These are phyloP conservation scores for Erythrobasidium hasegawianum DNA, from an alignment of 1,284 basidiomycete genomes.

Conservation along the genomic window DNA sequence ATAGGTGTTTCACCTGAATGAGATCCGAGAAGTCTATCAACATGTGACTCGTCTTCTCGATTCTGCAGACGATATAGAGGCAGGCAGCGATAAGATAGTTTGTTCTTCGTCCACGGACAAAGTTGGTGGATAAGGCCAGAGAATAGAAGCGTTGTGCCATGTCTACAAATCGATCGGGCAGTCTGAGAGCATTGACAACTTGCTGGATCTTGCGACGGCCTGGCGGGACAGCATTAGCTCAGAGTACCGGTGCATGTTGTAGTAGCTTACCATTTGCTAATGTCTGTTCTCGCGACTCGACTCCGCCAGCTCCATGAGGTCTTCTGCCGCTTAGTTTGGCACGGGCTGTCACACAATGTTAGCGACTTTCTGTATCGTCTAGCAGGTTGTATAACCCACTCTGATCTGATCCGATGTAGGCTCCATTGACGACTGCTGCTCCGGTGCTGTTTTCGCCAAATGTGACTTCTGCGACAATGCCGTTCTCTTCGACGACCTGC, in stretches of 20 bases:
- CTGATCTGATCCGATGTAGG: constrained; percentile 85
- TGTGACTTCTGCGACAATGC: constrained; percentile 86
- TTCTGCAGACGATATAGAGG: constrained; percentile 87
- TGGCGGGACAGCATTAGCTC: constrained; percentile 46
- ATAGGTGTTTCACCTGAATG: constrained; percentile 62
- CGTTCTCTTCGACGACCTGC: constrained; percentile 81
- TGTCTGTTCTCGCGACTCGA: constrained; percentile 79
- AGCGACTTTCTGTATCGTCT: no score
- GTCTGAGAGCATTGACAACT: constrained; percentile 70
- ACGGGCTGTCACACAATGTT: no score
- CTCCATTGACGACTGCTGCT: constrained; percentile 91
- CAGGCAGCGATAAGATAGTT: constrained; percentile 93
- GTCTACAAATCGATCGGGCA: constrained; percentile 74
- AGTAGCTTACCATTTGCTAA: constrained; percentile 70
- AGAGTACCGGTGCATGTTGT: neutral
- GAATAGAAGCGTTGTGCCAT: constrained; percentile 85
- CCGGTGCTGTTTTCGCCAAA: constrained; percentile 92
- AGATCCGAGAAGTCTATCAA: constrained; percentile 96
- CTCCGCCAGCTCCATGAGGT: constrained; percentile 59
- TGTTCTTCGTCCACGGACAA: constrained; percentile 86
- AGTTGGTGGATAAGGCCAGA: constrained; percentile 88
- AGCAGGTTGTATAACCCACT: no score
- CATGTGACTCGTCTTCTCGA: constrained; percentile 89
- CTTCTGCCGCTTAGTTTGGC: constrained; percentile 77
- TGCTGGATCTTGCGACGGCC: constrained; percentile 76